A percentile compares a stretch with the other conserved stretches of the same genome.
Conservation (phyloP, 345 rosid genomes). For the Carallia pectinifolia region DNA sequence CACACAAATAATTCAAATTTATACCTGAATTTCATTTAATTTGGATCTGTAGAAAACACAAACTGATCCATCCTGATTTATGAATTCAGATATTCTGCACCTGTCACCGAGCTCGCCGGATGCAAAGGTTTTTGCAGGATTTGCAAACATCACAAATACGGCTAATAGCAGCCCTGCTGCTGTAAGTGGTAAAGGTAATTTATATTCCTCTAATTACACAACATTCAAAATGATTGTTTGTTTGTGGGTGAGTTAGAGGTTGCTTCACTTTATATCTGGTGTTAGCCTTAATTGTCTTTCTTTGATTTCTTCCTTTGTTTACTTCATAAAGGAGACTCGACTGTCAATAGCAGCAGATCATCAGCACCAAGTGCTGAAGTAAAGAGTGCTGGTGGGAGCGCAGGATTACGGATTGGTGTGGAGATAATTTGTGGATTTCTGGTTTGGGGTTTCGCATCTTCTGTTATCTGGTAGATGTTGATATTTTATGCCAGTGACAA, state of each 20-base stretch:
- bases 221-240: neutral
- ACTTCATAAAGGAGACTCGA: slow-evolving; percentile 18
- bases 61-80: slow-evolving; percentile 3
- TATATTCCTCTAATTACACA: neutral
- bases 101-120: slow-evolving; percentile 58
- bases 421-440: slow-evolving; percentile 33
- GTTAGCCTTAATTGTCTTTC: neutral
- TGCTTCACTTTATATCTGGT: neutral
- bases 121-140: slow-evolving; percentile 59
- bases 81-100: slow-evolving; percentile 53
- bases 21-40: neutral
- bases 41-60: too few species aligned
- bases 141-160: slow-evolving; percentile 42
- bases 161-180: slow-evolving; percentile 18
- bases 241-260: too few species aligned
- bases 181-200: slow-evolving; percentile 31
- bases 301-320: neutral
- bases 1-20: neutral
- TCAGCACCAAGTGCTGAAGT: slow-evolving; percentile 25
- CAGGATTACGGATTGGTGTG: slow-evolving; percentile 27
- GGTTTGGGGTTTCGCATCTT: slow-evolving; percentile 15
- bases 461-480: too few species aligned
- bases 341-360: neutral
- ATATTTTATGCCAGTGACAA: too few species aligned
- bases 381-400: slow-evolving; percentile 41